phyloP scores from a whole-genome alignment of 306 rosid genomes.

The Crotalaria pallida region DNA sequence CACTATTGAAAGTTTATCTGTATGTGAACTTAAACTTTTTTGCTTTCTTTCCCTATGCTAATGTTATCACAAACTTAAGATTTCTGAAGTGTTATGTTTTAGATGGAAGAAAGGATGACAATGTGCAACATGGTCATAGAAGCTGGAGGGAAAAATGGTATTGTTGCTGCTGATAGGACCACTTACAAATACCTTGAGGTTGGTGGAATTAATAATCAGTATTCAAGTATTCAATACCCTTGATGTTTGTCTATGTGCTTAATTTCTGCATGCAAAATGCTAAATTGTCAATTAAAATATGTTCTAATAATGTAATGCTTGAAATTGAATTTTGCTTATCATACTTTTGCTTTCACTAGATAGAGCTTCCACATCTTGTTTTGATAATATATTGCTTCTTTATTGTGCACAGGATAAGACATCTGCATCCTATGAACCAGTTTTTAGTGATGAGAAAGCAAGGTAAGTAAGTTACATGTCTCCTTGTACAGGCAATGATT shows the following conservation, averaged over 20 bases:
- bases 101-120: constrained; percentile 98
- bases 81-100: constrained; percentile 14
- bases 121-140: constrained; percentile 93
- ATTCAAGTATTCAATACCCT: neutral
- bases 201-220: constrained; percentile 21
- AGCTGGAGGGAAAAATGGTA: constrained; percentile 93
- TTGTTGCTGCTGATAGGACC: constrained; percentile 76
- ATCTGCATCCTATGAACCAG: constrained; percentile 37
- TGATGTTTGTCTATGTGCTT: neutral
- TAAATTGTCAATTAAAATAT: neutral
- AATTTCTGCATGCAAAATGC: neutral
- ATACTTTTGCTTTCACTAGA: neutral
- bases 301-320: neutral
- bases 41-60: neutral
- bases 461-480: constrained; percentile 29
- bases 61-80: neutral
- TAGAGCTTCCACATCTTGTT: neutral
- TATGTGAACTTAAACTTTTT: constrained; percentile 19
- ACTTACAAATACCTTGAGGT: constrained; percentile 90
- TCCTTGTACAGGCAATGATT: neutral
- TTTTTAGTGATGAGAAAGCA: constrained; percentile 40
- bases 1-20: constrained; percentile 79
- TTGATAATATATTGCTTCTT: no score
- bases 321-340: neutral
- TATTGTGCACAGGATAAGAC: constrained; percentile 35